These are phyloP conservation scores for Didymella glomerata DNA, from an alignment of 2,329 filamentous ascomycete genomes.

Conservation along the genomic window DNA sequence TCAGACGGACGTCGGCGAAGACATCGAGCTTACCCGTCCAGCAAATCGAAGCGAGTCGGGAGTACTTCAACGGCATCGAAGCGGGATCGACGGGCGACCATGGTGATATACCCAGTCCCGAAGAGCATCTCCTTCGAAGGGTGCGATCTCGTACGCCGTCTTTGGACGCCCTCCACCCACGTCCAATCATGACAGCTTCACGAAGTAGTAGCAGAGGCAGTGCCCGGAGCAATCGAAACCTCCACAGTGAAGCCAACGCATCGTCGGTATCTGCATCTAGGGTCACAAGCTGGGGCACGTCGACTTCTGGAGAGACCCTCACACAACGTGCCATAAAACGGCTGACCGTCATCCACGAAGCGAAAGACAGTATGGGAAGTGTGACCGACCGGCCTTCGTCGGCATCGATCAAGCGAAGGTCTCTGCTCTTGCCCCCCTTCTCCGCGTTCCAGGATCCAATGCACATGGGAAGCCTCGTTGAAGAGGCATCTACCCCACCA, in stretches of 20 bases:
- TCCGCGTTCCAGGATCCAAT: slow-evolving; percentile 46
- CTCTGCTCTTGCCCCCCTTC: slow-evolving; percentile 31
- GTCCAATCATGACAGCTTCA: slow-evolving; percentile 29
- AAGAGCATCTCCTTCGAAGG: slow-evolving; percentile 58
- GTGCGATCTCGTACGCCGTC: slow-evolving; percentile 39
- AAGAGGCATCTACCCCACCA: slow-evolving; percentile 33
- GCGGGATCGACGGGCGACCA: slow-evolving; percentile 37
- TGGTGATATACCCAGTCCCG: slow-evolving; percentile 48
- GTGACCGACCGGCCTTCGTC: slow-evolving; percentile 29
- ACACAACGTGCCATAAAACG: slow-evolving; percentile 64
- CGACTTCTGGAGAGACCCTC: slow-evolving; percentile 64
- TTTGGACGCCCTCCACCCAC: slow-evolving; percentile 26
- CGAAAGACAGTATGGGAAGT: slow-evolving; percentile 48
- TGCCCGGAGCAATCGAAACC: slow-evolving; percentile 37
- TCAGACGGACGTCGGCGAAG: slow-evolving; percentile 54
- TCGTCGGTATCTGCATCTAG: slow-evolving; percentile 62
- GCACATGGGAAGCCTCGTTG: slow-evolving; percentile 39
- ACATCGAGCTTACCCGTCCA: slow-evolving; percentile 58
- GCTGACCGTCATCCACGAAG: slow-evolving; percentile 71
- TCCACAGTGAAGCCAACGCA: slow-evolving; percentile 53
- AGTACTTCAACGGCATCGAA: slow-evolving; percentile 42
- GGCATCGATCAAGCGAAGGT: slow-evolving; percentile 26
- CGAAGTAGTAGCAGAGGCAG: slow-evolving; percentile 36
- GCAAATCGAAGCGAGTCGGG: slow-evolving; percentile 59
- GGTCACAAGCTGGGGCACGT: slow-evolving; percentile 77